Conservation (phyloP, 257 asterid genomes). For the Dorcoceras hygrometricum region DNA sequence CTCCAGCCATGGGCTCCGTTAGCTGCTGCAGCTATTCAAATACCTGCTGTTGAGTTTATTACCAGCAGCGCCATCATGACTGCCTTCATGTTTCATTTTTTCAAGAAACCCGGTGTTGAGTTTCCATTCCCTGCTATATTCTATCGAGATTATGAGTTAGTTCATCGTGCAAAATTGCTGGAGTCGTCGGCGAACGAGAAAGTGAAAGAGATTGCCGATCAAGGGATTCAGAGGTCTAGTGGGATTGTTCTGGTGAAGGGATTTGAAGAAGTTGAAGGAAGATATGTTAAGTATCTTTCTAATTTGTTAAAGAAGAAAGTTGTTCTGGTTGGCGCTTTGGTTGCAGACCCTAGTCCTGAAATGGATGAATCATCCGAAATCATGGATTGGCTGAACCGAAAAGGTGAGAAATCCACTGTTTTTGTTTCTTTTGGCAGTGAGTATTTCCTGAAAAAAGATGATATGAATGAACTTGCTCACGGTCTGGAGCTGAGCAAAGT, state of each 20-base stretch:
- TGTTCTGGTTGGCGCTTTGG: slow-evolving; percentile 41
- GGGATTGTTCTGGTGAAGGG: slow-evolving; percentile 41
- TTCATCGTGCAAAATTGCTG: slow-evolving; percentile 18
- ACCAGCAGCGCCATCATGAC: slow-evolving; percentile 37
- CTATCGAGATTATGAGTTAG: slow-evolving; percentile 23
- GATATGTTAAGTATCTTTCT: slow-evolving; percentile 29
- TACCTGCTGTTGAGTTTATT: slow-evolving; percentile 44
- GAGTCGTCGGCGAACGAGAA: not conserved
- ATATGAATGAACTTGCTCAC: slow-evolving; percentile 33
- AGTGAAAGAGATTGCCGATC: slow-evolving; percentile 15
- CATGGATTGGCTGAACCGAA: slow-evolving; percentile 33
- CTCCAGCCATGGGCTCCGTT: slow-evolving; percentile 53
- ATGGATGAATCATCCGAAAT: slow-evolving; percentile 14
- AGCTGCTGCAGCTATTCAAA: slow-evolving; percentile 11
- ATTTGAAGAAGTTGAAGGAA: slow-evolving; percentile 37
- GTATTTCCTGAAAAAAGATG: slow-evolving; percentile 36
- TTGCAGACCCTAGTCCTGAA: slow-evolving; percentile 29
- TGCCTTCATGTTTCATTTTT: slow-evolving; percentile 30
- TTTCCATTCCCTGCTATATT: slow-evolving; percentile 27
- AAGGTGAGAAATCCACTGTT: slow-evolving; percentile 30
- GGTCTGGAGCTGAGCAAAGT: slow-evolving; percentile 41
- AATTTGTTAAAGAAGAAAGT: slow-evolving; percentile 25
- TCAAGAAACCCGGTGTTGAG: not conserved
- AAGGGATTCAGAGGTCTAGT: slow-evolving; percentile 20
- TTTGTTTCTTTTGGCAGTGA: slow-evolving; percentile 55